phyloP scores from a whole-genome alignment of 1,139 yeast genomes.

The Yamadazyma mexicana region DNA sequence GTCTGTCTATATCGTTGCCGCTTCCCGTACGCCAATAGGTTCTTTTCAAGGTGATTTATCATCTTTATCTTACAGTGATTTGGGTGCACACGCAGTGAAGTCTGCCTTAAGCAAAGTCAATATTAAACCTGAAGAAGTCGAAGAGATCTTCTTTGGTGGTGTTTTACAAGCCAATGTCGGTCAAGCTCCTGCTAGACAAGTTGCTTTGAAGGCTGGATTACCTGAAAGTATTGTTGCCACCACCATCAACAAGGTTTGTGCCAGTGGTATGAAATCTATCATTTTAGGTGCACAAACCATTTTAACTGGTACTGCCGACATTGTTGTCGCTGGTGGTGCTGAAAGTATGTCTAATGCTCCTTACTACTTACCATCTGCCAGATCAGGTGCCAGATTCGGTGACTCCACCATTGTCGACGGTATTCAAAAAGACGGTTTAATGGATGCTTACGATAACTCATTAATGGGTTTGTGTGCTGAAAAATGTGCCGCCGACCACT shows the following conservation, averaged over 20 bases:
- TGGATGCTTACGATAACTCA: constrained; percentile 80
- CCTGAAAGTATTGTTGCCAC: constrained; percentile 78
- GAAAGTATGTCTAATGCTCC: constrained; percentile 98
- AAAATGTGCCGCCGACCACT: constrained; percentile 81
- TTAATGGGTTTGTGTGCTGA: constrained; percentile 98
- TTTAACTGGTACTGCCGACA: constrained; percentile 84
- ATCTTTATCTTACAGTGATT: constrained; percentile 73
- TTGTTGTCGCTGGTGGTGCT: constrained; percentile 96
- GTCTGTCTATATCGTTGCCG: constrained; percentile 83
- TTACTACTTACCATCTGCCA: constrained; percentile 82
- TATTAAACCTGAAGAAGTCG: constrained; percentile 75
- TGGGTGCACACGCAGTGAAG: constrained; percentile 90
- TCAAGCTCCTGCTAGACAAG: constrained; percentile 98
- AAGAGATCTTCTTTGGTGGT: constrained; percentile 90
- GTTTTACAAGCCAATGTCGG: constrained; percentile 93
- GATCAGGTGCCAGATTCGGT: constrained; percentile 89
- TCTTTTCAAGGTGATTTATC: constrained; percentile 84
- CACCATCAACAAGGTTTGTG: constrained; percentile 95
- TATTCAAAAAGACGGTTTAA: constrained; percentile 84
- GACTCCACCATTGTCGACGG: constrained; percentile 80
- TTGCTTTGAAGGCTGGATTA: constrained; percentile 87
- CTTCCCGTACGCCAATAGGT: constrained; percentile 95
- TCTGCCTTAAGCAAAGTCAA: constrained; percentile 81
- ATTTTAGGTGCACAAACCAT: constrained; percentile 90
- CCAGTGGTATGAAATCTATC: constrained; percentile 91